Evolutionary conservation across 73 alveolate species (phyloP), one percentile per base, ranked within the genome.

Genomic region (Paramecium caudatum): DNA sequence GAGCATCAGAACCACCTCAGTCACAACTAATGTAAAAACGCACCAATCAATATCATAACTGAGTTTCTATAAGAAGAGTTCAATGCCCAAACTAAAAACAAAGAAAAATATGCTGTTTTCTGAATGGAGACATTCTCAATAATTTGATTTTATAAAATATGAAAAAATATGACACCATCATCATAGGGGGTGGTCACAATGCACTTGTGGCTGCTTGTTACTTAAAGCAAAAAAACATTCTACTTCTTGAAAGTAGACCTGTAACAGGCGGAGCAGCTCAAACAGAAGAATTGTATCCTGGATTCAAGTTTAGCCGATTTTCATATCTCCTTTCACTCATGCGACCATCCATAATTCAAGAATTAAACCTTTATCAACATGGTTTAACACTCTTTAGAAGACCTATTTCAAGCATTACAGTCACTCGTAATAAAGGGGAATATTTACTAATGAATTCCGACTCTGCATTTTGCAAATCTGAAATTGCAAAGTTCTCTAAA

Each of bases 261-360:
- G 17, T 94, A 13, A 50, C 91, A 41, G 97, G 97, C 1, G 96
- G 97, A 3, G 94, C 96, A 1, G 97, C 97, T n/a, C 92, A 82
- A 8, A 55, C 94, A 10, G 97, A 94, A 47, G 97, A 94, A 43
- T 47, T 94, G 1, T 91, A 88, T 61, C 96, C 97, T 4, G 96
- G 96, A 19, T 91, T 82, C 65, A 78, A 55, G 47, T 81, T 94
- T 17, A 70, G 93, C 15, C 74, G 97, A 63, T 92, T 93, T 19
- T 82, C 94, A 16, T 94, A 94, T 36, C 63, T 94, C 4, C 91
- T 91, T 1, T 62, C 95, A 0, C 90, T 94, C 15, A 43, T 91
- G 32, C 82, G 96, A 36, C 78, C 91, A 21, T 50, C 50, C 13
- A 82, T 94, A 13, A 91, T 94, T 1, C 50, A 87, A 5, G 97